Evolutionary conservation across 768 basidiomycete genomes (phyloP), one percentile per base, ranked within the genome.

Genomic region (Hortiboletus flavorubellus): DNA sequence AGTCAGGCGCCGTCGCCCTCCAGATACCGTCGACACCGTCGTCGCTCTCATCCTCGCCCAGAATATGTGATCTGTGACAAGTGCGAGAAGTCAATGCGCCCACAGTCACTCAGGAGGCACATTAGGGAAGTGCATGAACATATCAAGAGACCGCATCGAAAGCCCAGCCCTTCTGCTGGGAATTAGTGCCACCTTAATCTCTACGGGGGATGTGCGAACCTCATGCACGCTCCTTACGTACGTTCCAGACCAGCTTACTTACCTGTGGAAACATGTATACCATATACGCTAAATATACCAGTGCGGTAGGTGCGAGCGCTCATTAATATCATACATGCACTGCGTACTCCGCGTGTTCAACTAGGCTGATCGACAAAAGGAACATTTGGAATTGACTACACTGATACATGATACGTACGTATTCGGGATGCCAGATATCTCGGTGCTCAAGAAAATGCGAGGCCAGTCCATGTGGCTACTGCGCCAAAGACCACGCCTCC

Each of bases 401-500:
- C 15, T 9, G 12, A 29, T 46, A 53, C 31, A 49, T 42, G 34
- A 54, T 46, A 15, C 33, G 40, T 38, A 48, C 39, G 30, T 26
- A 44, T 44, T 44, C 21, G 9, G 30, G 38, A 49, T 53, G 35
- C 18, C 30, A 15, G 48, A 50, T 46, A 42, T 34, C 21, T 29
- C 31, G 21, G 40, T 46, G 29, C 42, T 78, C 58, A 81, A 60
- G 68, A 78, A 75, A 73, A 72, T 33, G 84, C 84, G 49, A 85
- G 74, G 15, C 82, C 81, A 18, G 80, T 80, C 74, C 78, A 84
- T 46, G 82, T 76, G 40, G 82, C 82, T 8, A 83, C 80, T 39
- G 80, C 84, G 39, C 84, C 84, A 18, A 85, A 76, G 16, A 85
- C 73, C n/a, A 77, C 81, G 44, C 80, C 82, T 16, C 81, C 78